Evolutionary conservation across 139 green algal species (phyloP), one percentile per base, ranked within the genome.

Genomic region (Pseudopediastrum boryanum): DNA sequence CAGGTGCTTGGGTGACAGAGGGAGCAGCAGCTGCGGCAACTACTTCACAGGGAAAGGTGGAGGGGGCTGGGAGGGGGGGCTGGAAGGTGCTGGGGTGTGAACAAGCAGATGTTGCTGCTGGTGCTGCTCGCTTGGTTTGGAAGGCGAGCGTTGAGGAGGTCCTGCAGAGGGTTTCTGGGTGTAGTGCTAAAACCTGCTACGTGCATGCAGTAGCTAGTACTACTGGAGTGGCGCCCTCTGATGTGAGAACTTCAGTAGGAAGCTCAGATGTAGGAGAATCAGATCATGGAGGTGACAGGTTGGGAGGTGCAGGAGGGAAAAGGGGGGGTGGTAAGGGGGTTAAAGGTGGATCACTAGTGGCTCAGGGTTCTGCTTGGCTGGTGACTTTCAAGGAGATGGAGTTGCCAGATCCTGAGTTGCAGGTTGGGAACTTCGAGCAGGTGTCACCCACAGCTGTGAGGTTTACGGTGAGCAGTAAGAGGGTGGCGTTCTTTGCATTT

Each of bases 401-500:
- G 0, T 21, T 71, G 16, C 27, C 21, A 4, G 27, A 35, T 23
- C 71, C 54, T 25, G 21, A 59, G 25, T 38, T 51, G 3, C 21
- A 16, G 33, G 1, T 69, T 3, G 65, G 35, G 19, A 48, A 16
- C 7, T 73, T 80, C 21, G 21, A 72, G 19, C 25, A 21, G 21
- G 59, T 72, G 7, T 36, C 74, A 33, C 42, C 42, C 16, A 4
- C 19, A 21, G 58, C 19, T 19, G 21, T 79, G 9, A 21, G 44
- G 0, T 83, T 85, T 39, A 68, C 23, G 0, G 56, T 85, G 4
- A 51, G 21, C n/a, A 79, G 51, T 29, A 9, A 61, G 25, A 36
- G 35, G 4, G 71, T 84, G 31, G 80, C 84, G 31, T 62, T 75
- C n/a, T 84, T 69, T 62, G 77, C 74, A 36, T 36, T 81, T 4